phyloP scores from a whole-genome alignment of 257 asterid genomes.

The Voacanga thouarsii region DNA sequence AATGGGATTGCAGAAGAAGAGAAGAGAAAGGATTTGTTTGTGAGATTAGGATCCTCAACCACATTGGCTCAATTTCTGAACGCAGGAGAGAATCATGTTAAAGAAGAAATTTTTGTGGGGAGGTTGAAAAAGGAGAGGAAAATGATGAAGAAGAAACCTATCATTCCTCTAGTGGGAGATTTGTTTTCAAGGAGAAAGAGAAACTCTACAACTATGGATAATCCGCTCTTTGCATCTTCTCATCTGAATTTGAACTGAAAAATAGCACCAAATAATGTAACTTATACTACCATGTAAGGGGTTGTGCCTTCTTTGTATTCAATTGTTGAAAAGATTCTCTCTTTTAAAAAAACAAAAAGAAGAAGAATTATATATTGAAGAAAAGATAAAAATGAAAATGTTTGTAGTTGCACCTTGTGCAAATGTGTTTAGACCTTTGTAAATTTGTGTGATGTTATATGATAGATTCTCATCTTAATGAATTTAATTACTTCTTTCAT shows the following conservation, averaged over 20 bases:
- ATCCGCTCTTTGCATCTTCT: conserved; percentile 52
- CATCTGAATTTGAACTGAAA: conserved; percentile 30
- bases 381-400: no score
- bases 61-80: conserved; percentile 46
- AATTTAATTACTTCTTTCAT: no score
- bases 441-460: no score
- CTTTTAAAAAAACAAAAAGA: no score
- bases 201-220: conserved; percentile 39
- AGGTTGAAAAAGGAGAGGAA: conserved; percentile 34
- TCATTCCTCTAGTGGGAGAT: conserved; percentile 67
- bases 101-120: conserved; percentile 29
- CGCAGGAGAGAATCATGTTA: conserved; percentile 16
- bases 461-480: no score
- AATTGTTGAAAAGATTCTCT: no score
- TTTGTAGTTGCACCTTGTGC: no score
- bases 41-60: conserved; percentile 24
- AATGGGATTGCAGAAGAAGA: conserved; percentile 18
- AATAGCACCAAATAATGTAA: neutral
- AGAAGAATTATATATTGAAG: no score
- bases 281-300: conserved; percentile 8
- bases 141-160: conserved; percentile 58
- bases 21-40: conserved; percentile 21
- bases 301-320: conserved; percentile 9
- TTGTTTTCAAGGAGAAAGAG: conserved; percentile 59
- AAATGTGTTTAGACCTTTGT: no score